phyloP scores from a whole-genome alignment of 2,329 filamentous ascomycete genomes.

The Dryadomyces quercus-mongolicae region DNA sequence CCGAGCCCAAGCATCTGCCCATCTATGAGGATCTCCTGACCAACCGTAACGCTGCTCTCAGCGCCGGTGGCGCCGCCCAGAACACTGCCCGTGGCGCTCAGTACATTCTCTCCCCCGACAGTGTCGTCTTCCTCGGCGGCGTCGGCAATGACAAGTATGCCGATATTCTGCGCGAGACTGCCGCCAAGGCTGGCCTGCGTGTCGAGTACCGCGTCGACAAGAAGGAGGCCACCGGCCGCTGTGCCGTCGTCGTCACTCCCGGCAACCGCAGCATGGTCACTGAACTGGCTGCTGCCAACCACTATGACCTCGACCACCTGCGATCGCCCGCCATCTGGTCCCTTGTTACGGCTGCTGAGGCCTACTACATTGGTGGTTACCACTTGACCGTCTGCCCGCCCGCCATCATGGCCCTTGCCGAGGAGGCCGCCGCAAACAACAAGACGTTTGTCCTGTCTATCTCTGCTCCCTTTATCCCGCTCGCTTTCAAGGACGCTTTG shows the following conservation, averaged over 20 bases:
- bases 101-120: slow-evolving; percentile 86
- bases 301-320: slow-evolving; percentile 90
- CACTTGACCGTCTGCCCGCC: slow-evolving; percentile 93
- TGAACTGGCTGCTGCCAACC: slow-evolving; percentile 90
- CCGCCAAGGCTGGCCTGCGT: slow-evolving; percentile 75
- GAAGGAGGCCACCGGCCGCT: slow-evolving; percentile 75
- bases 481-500: slow-evolving; percentile 96
- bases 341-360: slow-evolving; percentile 75
- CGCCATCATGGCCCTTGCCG: slow-evolving; percentile 78
- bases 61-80: slow-evolving; percentile 91
- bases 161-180: slow-evolving; percentile 74
- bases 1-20: slow-evolving; percentile 76
- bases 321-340: slow-evolving; percentile 86
- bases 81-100: slow-evolving; percentile 94
- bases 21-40: slow-evolving; percentile 90
- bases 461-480: slow-evolving; percentile 87
- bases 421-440: slow-evolving; percentile 79
- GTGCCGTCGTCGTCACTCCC: slow-evolving; percentile 92
- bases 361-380: slow-evolving; percentile 91
- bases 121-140: slow-evolving; percentile 85
- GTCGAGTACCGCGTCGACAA: slow-evolving; percentile 92
- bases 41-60: slow-evolving; percentile 86
- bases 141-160: slow-evolving; percentile 95
- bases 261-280: slow-evolving; percentile 93
- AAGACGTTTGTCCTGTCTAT: slow-evolving; percentile 89